A percentile compares a stretch with the other conserved stretches of the same genome.
Conservation (phyloP, 108 stramenopile species). For the Seminavis robusta region DNA sequence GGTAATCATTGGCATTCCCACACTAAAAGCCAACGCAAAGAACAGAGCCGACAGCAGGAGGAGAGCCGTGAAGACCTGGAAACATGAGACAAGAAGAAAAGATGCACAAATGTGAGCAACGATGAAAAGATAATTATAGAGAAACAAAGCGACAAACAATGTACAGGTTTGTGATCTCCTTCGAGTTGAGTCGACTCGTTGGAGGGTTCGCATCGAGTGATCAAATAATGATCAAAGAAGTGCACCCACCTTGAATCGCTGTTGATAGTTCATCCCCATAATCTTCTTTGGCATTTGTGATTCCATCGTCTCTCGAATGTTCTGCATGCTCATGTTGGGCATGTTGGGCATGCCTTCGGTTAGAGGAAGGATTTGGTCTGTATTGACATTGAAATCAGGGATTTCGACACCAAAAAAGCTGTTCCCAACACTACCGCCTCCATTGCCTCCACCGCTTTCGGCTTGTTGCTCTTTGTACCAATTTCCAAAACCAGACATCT, state of each 20-base stretch:
- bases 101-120: too few relatives aligned
- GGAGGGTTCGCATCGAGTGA: too few relatives aligned
- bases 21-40: conserved; percentile 88
- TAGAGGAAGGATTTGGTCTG: conserved; percentile 38
- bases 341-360: too few relatives aligned
- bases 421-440: conserved; percentile 22
- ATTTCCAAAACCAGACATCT: conserved; percentile 72
- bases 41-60: conserved; percentile 80
- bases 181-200: too few relatives aligned
- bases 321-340: conserved; percentile 41
- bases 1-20: conserved; percentile 86
- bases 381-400: too few relatives aligned
- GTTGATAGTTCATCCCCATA: conserved; percentile 89
- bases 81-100: too few relatives aligned
- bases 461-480: conserved; percentile 82
- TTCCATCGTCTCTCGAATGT: conserved; percentile 78
- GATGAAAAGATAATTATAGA: not conserved
- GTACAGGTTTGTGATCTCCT: not conserved
- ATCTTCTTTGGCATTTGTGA: conserved; percentile 83
- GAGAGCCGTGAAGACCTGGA: conserved; percentile 77
- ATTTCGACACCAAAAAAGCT: too few relatives aligned
- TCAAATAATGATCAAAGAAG: too few relatives aligned
- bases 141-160: not conserved
- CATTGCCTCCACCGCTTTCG: conserved; percentile 20
- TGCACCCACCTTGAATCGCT: conserved; percentile 64